Percentiles rank a stretch among this genome's conserved stretches.
phyloP scores from a whole-genome alignment of 2,329 filamentous ascomycete species.

The Balansia obtecta region DNA sequence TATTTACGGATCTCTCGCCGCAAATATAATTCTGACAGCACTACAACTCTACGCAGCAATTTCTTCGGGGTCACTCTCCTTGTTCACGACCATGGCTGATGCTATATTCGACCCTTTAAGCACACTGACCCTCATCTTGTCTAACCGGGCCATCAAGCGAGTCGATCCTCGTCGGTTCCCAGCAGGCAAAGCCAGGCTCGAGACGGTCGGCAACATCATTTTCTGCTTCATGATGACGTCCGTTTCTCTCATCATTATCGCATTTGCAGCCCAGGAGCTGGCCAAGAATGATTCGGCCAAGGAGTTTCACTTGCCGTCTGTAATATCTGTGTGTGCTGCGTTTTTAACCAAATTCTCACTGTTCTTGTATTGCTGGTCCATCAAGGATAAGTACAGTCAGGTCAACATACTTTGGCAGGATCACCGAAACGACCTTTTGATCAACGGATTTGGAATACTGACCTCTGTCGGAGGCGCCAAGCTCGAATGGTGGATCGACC shows the following conservation, averaged over 20 bases:
- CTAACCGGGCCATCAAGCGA: constrained; percentile 73
- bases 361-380: constrained; percentile 84
- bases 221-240: constrained; percentile 95
- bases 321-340: constrained; percentile 74
- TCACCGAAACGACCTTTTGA: constrained; percentile 91
- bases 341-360: constrained; percentile 73
- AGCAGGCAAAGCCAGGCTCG: constrained; percentile 83
- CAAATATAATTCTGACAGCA: constrained; percentile 66
- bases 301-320: constrained; percentile 65
- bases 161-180: constrained; percentile 83
- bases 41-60: constrained; percentile 85
- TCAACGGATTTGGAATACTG: constrained; percentile 87
- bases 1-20: constrained; percentile 56
- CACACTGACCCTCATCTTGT: constrained; percentile 77
- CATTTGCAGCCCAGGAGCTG: constrained; percentile 68
- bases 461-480: constrained; percentile 87
- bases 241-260: constrained; percentile 85
- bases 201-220: constrained; percentile 89
- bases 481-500: constrained; percentile 89
- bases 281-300: constrained; percentile 42
- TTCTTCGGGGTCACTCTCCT: constrained; percentile 77
- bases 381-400: constrained; percentile 85
- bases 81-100: constrained; percentile 97
- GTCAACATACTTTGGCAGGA: constrained; percentile 92
- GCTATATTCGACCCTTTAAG: constrained; percentile 85